Percentiles rank a stretch among this genome's conserved stretches.
Conservation (phyloP, 1,284 basidiomycete species). For the Peniophora sp. region DNA sequence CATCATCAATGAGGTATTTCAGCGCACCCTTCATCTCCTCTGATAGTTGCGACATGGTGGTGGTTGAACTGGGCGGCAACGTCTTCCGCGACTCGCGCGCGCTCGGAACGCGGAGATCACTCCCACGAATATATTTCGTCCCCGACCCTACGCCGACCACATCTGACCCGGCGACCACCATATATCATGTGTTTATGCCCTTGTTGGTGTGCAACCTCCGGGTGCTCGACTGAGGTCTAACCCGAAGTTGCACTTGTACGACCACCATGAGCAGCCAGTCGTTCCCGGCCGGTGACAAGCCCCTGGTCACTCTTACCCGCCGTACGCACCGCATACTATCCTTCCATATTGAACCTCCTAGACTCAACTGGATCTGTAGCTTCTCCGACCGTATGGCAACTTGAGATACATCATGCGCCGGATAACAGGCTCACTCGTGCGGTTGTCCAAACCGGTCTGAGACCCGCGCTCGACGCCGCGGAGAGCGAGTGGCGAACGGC, state of each 20-base stretch:
- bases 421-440: conserved; percentile 66
- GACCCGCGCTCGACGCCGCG: conserved; percentile 70
- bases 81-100: too few species aligned
- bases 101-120: too few species aligned
- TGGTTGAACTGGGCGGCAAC: too few species aligned
- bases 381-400: conserved; percentile 55
- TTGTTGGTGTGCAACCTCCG: too few species aligned
- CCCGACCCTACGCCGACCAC: too few species aligned
- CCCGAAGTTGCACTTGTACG: too few species aligned
- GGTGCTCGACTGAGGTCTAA: too few species aligned
- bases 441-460: conserved; percentile 54
- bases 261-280: too few species aligned
- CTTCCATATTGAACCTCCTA: background rate
- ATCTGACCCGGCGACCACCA: too few species aligned
- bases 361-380: conserved; percentile 28
- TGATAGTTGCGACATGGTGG: background rate
- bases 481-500: conserved; percentile 71
- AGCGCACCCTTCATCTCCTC: background rate
- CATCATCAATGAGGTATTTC: background rate
- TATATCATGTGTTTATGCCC: too few species aligned
- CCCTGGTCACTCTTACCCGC: conserved; percentile 10
- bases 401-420: conserved; percentile 70
- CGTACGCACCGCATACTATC: conserved; percentile 4
- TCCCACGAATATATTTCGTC: too few species aligned
- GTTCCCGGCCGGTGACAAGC: conserved; percentile 8